Conservation (phyloP, 805 yeast genomes). For the Lipomyces chichibuensis region DNA sequence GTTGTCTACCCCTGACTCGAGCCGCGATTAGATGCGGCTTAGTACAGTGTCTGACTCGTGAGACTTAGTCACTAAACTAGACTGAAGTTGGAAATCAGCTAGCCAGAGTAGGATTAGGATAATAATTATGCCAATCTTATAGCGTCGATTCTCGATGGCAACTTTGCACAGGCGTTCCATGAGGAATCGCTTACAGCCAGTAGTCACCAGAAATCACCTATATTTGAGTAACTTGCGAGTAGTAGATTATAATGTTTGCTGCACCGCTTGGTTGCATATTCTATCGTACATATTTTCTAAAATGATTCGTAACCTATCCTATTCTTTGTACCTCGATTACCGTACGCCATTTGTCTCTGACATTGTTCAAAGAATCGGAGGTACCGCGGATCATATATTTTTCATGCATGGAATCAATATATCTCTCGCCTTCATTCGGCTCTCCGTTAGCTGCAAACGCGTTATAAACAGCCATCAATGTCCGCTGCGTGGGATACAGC, state of each 20-base stretch:
- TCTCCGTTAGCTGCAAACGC: conserved; percentile 20
- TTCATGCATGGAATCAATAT: conserved; percentile 7
- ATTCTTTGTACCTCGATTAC: neutral
- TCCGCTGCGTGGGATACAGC: conserved; percentile 22
- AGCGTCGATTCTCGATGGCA: no score
- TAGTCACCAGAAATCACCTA: no score
- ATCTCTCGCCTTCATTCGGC: neutral
- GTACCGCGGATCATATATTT: conserved; percentile 10
- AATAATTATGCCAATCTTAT: neutral
- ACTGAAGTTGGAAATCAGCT: neutral
- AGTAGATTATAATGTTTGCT: no score
- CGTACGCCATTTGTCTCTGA: neutral
- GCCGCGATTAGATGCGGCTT: neutral
- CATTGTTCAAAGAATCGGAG: neutral
- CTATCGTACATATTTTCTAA: neutral
- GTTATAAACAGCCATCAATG: conserved; percentile 15
- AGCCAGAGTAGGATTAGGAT: neutral
- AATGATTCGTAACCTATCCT: neutral
- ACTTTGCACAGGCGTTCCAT: no score
- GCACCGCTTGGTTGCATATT: neutral
- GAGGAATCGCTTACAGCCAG: no score
- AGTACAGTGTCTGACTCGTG: no score
- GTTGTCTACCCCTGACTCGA: neutral
- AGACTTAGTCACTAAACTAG: neutral
- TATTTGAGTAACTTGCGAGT: no score